Evolutionary conservation across 2,329 filamentous ascomycete species (phyloP).

Genomic region (Huntiella bhutanensis): DNA sequence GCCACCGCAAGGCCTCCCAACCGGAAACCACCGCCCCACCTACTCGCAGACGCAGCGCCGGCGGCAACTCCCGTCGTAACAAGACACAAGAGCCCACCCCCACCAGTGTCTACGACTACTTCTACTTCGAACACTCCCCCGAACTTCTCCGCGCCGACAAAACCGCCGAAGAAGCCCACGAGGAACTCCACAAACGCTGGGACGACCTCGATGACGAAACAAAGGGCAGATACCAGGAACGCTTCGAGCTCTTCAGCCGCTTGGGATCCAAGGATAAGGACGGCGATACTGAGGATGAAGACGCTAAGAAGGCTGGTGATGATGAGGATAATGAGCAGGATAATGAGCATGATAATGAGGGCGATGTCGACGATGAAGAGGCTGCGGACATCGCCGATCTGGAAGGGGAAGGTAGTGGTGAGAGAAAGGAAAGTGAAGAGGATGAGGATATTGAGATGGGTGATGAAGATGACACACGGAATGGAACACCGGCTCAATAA

Average conservation of each 20-base stretch:
- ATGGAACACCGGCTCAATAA: constrained; percentile 6
- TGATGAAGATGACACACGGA: constrained; percentile 6
- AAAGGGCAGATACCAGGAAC: constrained; percentile 29
- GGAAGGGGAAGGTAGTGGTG: constrained; percentile 1
- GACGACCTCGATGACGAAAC: constrained; percentile 30
- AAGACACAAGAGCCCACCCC: constrained; percentile 17
- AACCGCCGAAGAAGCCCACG: constrained; percentile 26
- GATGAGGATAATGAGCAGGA: constrained; percentile 2
- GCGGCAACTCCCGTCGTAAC: no score
- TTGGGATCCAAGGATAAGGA: no score
- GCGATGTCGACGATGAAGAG: constrained; percentile 6
- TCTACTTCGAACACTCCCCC: constrained; percentile 30
- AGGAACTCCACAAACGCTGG: constrained; percentile 36
- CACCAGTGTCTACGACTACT: constrained; percentile 30
- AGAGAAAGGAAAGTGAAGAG: constrained; percentile 2
- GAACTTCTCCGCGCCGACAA: constrained; percentile 26
- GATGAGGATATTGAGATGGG: constrained; percentile 10
- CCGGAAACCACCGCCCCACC: no score
- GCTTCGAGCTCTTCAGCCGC: constrained; percentile 21
- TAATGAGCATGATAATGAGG: neutral
- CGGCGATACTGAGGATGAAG: constrained; percentile 5
- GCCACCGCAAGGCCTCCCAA: constrained; percentile 42
- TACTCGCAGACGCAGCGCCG: no score
- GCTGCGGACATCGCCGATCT: neutral
- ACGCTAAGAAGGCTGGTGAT: constrained; percentile 13